Conservation (phyloP, 2,329 filamentous ascomycete species). For the Byssoonygena ceratinophila region DNA sequence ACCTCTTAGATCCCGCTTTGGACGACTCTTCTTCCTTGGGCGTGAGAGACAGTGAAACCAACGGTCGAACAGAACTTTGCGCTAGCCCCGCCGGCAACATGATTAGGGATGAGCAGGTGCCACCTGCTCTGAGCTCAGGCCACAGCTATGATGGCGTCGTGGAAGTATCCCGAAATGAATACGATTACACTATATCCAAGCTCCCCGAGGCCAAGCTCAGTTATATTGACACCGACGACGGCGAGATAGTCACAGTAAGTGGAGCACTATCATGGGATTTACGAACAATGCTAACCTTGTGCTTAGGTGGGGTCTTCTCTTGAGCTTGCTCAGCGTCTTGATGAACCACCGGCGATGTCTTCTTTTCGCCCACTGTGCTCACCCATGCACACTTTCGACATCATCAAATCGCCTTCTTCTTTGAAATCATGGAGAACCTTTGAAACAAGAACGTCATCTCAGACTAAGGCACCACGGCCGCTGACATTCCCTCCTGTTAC, state of each 20-base stretch:
- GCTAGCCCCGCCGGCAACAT: not conserved
- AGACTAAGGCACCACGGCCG: not conserved
- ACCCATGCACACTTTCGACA: conserved; percentile 40
- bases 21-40: not conserved
- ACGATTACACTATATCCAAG: conserved; percentile 33
- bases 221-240: conserved; percentile 40
- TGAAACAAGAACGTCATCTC: not conserved
- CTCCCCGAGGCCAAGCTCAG: conserved; percentile 35
- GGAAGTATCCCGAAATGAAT: conserved; percentile 33
- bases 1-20: conserved; percentile 20
- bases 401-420: conserved; percentile 32
- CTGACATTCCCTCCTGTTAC: not conserved
- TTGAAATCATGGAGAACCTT: conserved; percentile 30
- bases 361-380: conserved; percentile 13
- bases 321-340: conserved; percentile 38
- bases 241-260: conserved; percentile 37
- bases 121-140: conserved; percentile 2
- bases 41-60: not conserved
- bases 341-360: conserved; percentile 26
- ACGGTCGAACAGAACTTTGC: not conserved
- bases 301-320: conserved; percentile 39
- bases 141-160: conserved; percentile 26
- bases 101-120: not conserved
- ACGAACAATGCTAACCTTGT: not conserved
- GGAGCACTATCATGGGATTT: not conserved